Evolutionary conservation across 805 yeast genomes (phyloP).

Genomic region (Lipomyces sp.): DNA sequence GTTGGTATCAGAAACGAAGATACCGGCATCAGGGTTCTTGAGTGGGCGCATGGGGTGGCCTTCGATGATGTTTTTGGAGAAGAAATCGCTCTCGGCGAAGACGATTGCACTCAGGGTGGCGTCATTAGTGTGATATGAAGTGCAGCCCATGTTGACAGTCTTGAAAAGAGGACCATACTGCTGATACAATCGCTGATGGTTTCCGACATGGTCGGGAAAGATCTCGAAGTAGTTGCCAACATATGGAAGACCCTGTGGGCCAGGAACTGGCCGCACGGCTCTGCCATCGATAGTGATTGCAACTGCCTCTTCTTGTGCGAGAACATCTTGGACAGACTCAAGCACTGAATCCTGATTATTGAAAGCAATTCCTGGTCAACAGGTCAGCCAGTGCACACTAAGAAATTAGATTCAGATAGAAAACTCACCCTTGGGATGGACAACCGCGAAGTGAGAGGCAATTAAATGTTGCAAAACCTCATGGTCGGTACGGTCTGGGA

Average conservation of each 20-base stretch:
- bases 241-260: not conserved
- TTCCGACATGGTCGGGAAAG: not conserved
- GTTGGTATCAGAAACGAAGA: not conserved
- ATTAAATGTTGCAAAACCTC: too few species aligned
- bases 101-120: not conserved
- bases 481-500: too few species aligned
- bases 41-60: not conserved
- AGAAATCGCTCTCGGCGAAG: not conserved
- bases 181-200: not conserved
- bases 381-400: too few species aligned
- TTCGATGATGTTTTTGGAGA: not conserved
- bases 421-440: too few species aligned
- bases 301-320: too few species aligned
- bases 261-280: not conserved
- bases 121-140: not conserved
- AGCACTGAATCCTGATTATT: too few species aligned
- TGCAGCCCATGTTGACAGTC: not conserved
- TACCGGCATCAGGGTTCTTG: not conserved
- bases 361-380: too few species aligned
- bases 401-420: too few species aligned
- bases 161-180: not conserved
- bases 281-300: not conserved
- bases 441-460: too few species aligned
- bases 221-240: not conserved
- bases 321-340: too few species aligned